Conservation (phyloP, 2,329 filamentous ascomycete species). For the Fusarium sp. region DNA sequence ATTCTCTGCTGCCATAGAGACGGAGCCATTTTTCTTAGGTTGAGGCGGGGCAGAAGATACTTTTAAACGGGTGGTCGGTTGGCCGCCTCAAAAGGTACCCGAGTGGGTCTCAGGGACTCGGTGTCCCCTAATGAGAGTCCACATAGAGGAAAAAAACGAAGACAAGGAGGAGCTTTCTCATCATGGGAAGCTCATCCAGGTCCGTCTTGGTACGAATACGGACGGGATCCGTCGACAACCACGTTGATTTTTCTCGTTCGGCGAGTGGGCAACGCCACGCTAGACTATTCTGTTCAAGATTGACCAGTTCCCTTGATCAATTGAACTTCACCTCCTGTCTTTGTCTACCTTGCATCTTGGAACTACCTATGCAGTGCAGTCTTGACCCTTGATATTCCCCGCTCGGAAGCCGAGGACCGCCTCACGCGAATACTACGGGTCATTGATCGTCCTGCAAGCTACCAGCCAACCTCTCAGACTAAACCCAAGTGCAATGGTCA, state of each 20-base stretch:
- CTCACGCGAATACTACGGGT: conserved; percentile 26
- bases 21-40: conserved; percentile 9
- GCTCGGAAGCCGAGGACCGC: conserved; percentile 44
- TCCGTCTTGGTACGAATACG: conserved; percentile 37
- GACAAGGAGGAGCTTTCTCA: conserved; percentile 33
- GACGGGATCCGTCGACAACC: conserved; percentile 22
- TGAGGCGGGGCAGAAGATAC: conserved; percentile 38
- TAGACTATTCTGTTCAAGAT: background rate
- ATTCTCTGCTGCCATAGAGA: conserved; percentile 42
- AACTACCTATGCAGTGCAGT: conserved; percentile 5
- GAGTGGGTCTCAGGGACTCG: conserved; percentile 36
- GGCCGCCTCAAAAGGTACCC: conserved; percentile 23
- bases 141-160: conserved; percentile 18
- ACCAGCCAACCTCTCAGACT: conserved; percentile 14
- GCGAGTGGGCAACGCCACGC: conserved; percentile 33
- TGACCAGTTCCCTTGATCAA: background rate
- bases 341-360: background rate
- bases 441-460: conserved; percentile 30
- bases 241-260: conserved; percentile 44
- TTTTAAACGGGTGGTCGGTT: conserved; percentile 24
- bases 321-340: conserved; percentile 1
- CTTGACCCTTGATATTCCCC: conserved; percentile 31
- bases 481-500: conserved; percentile 11
- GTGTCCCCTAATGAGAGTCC: conserved; percentile 16
- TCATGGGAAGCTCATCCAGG: conserved; percentile 30